Evolutionary conservation across 23 red algal genomes (phyloP), one percentile per base, ranked within the genome.

Genomic region (Cyanidium caldarium): DNA sequence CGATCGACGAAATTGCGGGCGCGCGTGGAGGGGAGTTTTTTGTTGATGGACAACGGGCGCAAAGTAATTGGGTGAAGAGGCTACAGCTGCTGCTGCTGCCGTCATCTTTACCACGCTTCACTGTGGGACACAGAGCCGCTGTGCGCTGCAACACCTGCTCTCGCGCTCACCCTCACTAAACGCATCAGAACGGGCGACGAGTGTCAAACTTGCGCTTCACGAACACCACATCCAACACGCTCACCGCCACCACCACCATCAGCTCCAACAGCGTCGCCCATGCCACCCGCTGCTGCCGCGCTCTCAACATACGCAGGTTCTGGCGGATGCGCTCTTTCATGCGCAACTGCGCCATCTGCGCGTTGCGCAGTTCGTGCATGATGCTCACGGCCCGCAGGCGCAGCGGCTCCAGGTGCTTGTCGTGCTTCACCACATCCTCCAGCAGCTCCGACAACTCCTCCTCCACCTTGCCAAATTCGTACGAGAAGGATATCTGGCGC

Each of bases 311-410:
- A 12, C 51, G 51, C 5, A 61, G 23, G 31, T 61, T 61, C 21
- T 61, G 51, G 51, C 51, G 51, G 31, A 61, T 61, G 23, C 51
- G 51, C 21, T 61, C 51, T 61, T 28, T 7, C 51, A 61, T 61
- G 7, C 51, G 51, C 51, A 61, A 28, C 51, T 61, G 51, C 51
- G 51, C 51, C 7, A 61, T 61, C 51, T 25, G 51, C 21, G 31
- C 51, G 23, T 61, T 61, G 7, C 51, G 51, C 10, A 61, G 51
- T 25, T 61, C 51, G 23, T 61, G 51, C 51, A 61, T 61, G 51
- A 61, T 61, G 7, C n/a, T 5, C 7, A 61, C 51, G 7, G 51
- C 51, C 23, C 23, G 19, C 5, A 28, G 51, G n/a, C 31, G 51
- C 13, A 61, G 51, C 10, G 51, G 51, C 51, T 61, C 51, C 51